phyloP scores from a whole-genome alignment of 2,329 filamentous ascomycete genomes.

The Calonectria pteridis region DNA sequence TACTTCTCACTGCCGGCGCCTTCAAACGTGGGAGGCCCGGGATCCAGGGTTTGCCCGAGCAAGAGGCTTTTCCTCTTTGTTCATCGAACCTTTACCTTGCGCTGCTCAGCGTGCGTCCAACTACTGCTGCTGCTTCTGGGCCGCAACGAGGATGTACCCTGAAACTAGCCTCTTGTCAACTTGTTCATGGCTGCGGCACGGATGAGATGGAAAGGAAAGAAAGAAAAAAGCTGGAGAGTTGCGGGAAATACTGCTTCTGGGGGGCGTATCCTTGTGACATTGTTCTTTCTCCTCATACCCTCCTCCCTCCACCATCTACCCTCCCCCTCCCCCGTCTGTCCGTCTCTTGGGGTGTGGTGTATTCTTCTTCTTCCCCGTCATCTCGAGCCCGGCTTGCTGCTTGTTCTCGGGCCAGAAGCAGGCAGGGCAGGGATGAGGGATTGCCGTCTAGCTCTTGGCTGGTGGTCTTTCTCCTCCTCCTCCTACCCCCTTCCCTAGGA shows the following conservation, averaged over 20 bases:
- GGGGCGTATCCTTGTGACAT: neutral
- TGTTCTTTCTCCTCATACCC: neutral
- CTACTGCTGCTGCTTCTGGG: neutral
- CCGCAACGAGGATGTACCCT: neutral
- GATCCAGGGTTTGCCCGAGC: conserved; percentile 11
- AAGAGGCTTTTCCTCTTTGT: neutral
- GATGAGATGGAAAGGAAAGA: neutral
- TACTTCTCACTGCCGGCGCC: conserved; percentile 29
- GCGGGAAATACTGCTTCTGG: neutral
- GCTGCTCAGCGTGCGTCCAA: neutral
- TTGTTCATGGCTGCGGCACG: neutral
- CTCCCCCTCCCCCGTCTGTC: neutral
- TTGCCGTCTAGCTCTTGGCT: neutral
- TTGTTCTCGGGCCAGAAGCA: neutral
- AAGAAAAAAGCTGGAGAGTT: neutral
- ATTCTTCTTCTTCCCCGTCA: neutral
- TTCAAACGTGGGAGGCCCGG: conserved; percentile 10
- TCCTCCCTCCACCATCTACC: neutral
- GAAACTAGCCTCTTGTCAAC: conserved; percentile 1
- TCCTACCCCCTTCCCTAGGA: neutral
- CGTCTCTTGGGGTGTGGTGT: neutral
- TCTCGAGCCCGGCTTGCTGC: neutral
- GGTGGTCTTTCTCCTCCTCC: neutral
- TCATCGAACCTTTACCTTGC: neutral
- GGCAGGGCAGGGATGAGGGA: conserved; percentile 8